Evolutionary conservation across 768 basidiomycete species (phyloP).

Genomic region (Polyporus arcularius): DNA sequence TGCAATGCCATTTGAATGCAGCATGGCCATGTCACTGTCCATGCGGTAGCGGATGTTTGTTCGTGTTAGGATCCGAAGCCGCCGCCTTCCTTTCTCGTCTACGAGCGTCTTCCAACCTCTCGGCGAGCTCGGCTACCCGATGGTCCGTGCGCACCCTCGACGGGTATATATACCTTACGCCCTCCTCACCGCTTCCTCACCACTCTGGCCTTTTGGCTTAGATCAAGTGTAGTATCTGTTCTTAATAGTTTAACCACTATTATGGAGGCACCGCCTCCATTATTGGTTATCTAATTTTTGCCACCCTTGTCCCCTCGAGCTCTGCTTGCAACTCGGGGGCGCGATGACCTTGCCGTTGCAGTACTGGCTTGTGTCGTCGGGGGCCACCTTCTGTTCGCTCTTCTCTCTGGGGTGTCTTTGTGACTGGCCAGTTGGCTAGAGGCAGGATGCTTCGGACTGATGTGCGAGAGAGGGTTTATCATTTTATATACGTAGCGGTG

Average conservation of each 20-base stretch:
- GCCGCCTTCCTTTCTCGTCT: conserved; percentile 5
- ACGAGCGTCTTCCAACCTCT: not conserved
- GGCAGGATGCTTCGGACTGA: conserved; percentile 9
- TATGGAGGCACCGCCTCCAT: conserved; percentile 21
- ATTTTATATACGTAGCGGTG: not conserved
- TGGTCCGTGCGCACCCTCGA: not conserved
- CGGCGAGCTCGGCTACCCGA: not conserved
- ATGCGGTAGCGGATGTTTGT: conserved; percentile 3
- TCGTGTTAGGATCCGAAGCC: conserved; percentile 14
- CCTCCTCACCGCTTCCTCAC: conserved; percentile 30
- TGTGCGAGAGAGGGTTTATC: not conserved
- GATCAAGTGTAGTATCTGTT: conserved; percentile 82
- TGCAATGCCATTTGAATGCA: no score
- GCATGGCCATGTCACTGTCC: no score
- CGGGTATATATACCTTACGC: not conserved
- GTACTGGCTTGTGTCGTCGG: conserved; percentile 32
- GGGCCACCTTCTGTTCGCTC: conserved; percentile 24
- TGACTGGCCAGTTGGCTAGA: conserved; percentile 14
- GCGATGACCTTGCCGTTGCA: conserved; percentile 32
- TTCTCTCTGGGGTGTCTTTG: conserved; percentile 18
- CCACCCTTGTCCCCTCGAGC: conserved; percentile 22
- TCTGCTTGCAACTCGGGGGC: conserved; percentile 30
- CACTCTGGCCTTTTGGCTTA: conserved; percentile 70
- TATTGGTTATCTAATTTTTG: conserved; percentile 24
- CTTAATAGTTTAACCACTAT: conserved; percentile 54